Conservation (phyloP, 2,329 filamentous ascomycete species). For the Penicillium sp. region DNA sequence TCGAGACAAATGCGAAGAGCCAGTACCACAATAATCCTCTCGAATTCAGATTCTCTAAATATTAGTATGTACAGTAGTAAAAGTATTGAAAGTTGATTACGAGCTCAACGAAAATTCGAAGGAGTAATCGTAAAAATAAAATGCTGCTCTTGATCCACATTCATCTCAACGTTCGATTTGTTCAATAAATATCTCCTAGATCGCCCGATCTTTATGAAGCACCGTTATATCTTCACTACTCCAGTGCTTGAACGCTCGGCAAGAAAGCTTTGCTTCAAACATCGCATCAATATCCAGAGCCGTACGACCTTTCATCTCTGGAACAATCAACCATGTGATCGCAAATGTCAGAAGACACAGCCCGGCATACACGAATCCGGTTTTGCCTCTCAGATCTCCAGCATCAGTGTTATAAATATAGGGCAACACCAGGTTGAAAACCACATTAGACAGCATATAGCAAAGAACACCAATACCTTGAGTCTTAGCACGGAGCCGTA, state of each 20-base stretch:
- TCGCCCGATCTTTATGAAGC: neutral
- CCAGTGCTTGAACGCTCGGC: conserved; percentile 32
- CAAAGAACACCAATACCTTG: conserved; percentile 48
- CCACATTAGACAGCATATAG: conserved; percentile 45
- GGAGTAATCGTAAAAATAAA: too few relatives aligned
- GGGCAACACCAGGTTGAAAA: conserved; percentile 54
- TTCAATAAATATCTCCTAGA: neutral
- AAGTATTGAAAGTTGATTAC: too few relatives aligned
- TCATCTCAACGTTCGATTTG: too few relatives aligned
- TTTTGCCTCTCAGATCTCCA: conserved; percentile 47
- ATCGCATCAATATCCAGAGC: conserved; percentile 54
- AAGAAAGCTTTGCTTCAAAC: conserved; percentile 31
- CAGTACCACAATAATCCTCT: too few relatives aligned
- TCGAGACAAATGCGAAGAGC: too few relatives aligned
- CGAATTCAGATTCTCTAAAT: too few relatives aligned
- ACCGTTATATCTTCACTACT: neutral
- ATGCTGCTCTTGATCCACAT: too few relatives aligned
- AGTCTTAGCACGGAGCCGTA: conserved; percentile 43
- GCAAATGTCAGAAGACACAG: conserved; percentile 35
- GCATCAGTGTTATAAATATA: conserved; percentile 57
- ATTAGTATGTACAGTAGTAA: too few relatives aligned
- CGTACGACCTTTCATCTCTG: conserved; percentile 58
- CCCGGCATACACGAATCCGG: conserved; percentile 46
- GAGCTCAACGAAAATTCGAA: too few relatives aligned
- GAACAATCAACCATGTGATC: conserved; percentile 52